Evolutionary conservation across 352 stramenopile genomes (phyloP).

Genomic region (Globisporangium paroecandrum): DNA sequence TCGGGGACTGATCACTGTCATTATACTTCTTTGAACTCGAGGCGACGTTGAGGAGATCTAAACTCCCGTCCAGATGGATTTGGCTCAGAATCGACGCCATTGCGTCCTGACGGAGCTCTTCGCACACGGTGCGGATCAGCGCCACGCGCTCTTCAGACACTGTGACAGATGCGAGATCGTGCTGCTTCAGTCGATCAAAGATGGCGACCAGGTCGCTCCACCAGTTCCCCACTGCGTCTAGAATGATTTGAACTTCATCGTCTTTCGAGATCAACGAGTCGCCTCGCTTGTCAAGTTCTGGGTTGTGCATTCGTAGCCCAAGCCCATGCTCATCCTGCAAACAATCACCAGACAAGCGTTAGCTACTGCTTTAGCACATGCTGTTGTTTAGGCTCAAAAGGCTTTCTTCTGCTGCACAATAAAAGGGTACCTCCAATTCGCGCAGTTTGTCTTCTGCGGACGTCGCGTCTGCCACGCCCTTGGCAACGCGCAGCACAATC

Average conservation of each 20-base stretch:
- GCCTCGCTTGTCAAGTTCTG: constrained; percentile 1
- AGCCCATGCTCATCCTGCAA: constrained; percentile 5
- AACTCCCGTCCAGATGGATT: constrained; percentile 41
- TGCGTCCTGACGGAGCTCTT: constrained; percentile 30
- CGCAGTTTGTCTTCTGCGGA: constrained; percentile 53
- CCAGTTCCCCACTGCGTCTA: constrained; percentile 56
- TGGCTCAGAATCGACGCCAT: constrained; percentile 25
- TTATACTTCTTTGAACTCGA: neutral
- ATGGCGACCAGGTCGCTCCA: constrained; percentile 57
- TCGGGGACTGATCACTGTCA: neutral
- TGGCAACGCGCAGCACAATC: constrained; percentile 60
- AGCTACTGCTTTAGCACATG: neutral
- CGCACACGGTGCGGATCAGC: constrained; percentile 43
- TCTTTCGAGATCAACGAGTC: neutral
- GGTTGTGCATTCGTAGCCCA: constrained; percentile 12
- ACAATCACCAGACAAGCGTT: neutral
- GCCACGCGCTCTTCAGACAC: constrained; percentile 31
- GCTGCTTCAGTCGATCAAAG: constrained; percentile 32
- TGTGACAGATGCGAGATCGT: constrained; percentile 19
- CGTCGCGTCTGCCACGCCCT: constrained; percentile 35
- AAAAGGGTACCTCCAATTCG: constrained; percentile 29
- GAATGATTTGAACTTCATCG: constrained; percentile 35
- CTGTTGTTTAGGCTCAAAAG: too few relatives aligned
- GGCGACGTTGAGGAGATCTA: constrained; percentile 16
- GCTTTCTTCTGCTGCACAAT: neutral